These are phyloP conservation scores for Gonium pectorale DNA, from an alignment of 139 green algal genomes.

Conservation along the genomic window DNA sequence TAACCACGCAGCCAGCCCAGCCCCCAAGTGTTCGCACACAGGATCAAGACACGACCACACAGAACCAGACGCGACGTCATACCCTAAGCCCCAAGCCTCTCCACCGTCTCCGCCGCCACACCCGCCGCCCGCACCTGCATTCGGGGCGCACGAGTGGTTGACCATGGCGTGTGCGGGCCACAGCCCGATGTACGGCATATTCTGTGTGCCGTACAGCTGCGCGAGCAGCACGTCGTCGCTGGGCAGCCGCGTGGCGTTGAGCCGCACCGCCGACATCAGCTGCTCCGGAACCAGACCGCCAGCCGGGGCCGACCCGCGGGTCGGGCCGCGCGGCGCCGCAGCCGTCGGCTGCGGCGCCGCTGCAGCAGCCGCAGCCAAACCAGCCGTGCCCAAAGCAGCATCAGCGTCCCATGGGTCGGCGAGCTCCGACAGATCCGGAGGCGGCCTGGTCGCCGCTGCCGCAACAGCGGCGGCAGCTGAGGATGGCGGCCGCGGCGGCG, in stretches of 20 bases:
- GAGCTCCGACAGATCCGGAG: background rate
- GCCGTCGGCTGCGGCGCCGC: no score
- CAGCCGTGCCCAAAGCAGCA: no score
- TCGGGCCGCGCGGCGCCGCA: background rate
- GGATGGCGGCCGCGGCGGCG: background rate
- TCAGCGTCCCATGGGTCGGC: constrained; percentile 14
- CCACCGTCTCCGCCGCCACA: no score
- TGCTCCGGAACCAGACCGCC: background rate
- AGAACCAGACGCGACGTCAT: no score
- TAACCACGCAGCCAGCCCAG: no score
- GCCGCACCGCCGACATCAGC: constrained; percentile 10
- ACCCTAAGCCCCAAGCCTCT: no score
- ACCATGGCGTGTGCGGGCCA: constrained; percentile 40
- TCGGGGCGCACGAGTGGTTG: constrained; percentile 40
- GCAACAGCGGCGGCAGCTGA: background rate
- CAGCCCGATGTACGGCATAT: constrained; percentile 14
- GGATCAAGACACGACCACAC: no score
- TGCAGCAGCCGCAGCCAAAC: no score
- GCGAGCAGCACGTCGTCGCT: constrained; percentile 24
- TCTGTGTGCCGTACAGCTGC: constrained; percentile 11
- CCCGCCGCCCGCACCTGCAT: constrained; percentile 10
- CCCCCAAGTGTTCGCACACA: no score
- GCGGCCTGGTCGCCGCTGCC: background rate
- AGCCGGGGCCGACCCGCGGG: background rate
- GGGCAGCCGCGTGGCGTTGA: constrained; percentile 19